These are phyloP conservation scores for Crithidia mellificae DNA, from an alignment of 208 protist genomes.

Conservation along the genomic window DNA sequence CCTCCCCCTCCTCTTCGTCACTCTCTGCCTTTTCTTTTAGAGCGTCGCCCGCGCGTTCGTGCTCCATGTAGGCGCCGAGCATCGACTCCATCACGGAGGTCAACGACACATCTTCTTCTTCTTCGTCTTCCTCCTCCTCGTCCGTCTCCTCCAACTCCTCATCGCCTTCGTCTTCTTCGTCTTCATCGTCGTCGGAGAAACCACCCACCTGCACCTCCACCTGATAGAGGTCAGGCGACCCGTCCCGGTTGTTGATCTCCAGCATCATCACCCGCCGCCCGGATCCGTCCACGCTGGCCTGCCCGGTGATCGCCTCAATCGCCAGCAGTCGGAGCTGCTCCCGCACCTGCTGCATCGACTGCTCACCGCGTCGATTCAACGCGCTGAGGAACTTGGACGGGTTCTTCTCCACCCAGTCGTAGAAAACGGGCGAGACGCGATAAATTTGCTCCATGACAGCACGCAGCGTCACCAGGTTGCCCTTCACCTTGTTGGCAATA, in stretches of 20 bases:
- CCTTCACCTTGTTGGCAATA: slow-evolving; percentile 53
- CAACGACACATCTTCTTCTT: background rate
- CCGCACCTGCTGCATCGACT: slow-evolving; percentile 30
- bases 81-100: background rate
- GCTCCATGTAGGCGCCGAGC: background rate
- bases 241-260: slow-evolving; percentile 31
- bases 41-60: no score
- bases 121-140: background rate
- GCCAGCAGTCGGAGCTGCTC: slow-evolving; percentile 36
- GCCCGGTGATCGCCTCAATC: slow-evolving; percentile 27
- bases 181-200: slow-evolving; percentile 19
- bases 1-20: background rate
- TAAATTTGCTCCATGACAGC: slow-evolving; percentile 50
- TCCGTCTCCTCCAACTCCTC: background rate
- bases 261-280: slow-evolving; percentile 37
- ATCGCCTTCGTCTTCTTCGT: slow-evolving; percentile 1
- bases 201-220: slow-evolving; percentile 36
- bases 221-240: slow-evolving; percentile 27
- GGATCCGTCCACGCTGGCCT: slow-evolving; percentile 27
- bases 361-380: slow-evolving; percentile 24
- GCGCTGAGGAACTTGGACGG: slow-evolving; percentile 46
- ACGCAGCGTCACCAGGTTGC: slow-evolving; percentile 41
- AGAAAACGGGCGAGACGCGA: slow-evolving; percentile 43
- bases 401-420: slow-evolving; percentile 57
- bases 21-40: no score